Base-by-base conservation (phyloP, 2,329 filamentous ascomycete genomes). In the Fusarium nelsonii region DNA sequence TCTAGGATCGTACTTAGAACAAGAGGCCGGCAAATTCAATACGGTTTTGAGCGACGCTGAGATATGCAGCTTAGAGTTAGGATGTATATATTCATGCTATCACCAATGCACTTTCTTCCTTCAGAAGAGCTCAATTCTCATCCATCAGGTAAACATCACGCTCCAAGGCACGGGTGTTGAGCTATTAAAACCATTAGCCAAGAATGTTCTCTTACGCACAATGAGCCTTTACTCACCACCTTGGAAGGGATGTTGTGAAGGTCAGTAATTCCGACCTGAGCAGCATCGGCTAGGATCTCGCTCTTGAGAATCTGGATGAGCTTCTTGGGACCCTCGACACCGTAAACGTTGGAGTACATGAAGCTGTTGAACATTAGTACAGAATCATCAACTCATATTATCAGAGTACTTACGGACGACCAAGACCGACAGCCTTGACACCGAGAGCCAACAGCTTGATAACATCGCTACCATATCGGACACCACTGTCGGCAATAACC, bases 261-360 rank as follows among this genome's bases (percentile, higher is more conserved):
- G 53, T 74, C 72, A 26, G 52, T 72, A 9, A 78, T 74, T 10
- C 79, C 78, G 33, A 78, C 68, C 68, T 81, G 76, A 18, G 75
- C 76, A 43, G 75, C 79, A 49, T 81, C 79, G 4, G 73, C 64
- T 28, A 74, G 57, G 32, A 85, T 78, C 76, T 86, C 84, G 39
- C 79, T 77, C 78, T 84, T 85, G 62, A 86, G 75, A 20, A 86
- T 80, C 52, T 82, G 73, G 53, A 85, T 82, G 8, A 79, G 78
- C 75, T 80, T 81, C 56, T 75, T 76, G 4, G 86, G 83, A 23
- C 84, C 84, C 23, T 81, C 79, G 6, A 78, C 74, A 4, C 84
- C 84, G 68, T 83, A 87, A 37, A 81, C 74, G 68, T 85, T 85
- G 49, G 83, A 80, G 71, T 81, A 87, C 82, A 87, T 84, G 70